Evolutionary conservation across 2,329 filamentous ascomycete genomes (phyloP).

Genomic region (Hirsutella thompsonii): DNA sequence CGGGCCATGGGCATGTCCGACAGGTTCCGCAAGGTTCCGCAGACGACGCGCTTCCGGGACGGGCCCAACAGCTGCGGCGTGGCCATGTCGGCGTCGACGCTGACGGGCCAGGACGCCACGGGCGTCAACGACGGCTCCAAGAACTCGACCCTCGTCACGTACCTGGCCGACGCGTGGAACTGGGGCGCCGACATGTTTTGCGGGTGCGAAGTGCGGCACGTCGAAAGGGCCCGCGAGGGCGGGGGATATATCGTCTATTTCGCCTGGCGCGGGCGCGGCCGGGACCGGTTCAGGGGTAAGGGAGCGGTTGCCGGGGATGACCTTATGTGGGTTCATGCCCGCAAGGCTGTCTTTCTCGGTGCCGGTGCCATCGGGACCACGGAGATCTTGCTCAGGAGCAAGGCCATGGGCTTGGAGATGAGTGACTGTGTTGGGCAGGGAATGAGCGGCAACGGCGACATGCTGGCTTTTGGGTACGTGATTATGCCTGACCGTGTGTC

Average conservation of each 20-base stretch:
- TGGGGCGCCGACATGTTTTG: conserved; percentile 63
- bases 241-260: conserved; percentile 53
- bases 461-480: conserved; percentile 46
- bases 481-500: no score
- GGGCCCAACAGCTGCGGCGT: conserved; percentile 52
- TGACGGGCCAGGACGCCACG: conserved; percentile 50
- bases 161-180: conserved; percentile 57
- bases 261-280: conserved; percentile 14
- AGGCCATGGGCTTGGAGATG: conserved; percentile 41
- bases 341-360: conserved; percentile 52
- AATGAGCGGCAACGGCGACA: conserved; percentile 56
- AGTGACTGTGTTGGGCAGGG: conserved; percentile 43
- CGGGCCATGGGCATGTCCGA: conserved; percentile 32
- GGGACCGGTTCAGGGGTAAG: conserved; percentile 42
- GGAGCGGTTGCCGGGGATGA: conserved; percentile 42
- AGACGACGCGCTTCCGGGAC: conserved; percentile 50
- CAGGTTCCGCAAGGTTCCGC: conserved; percentile 41
- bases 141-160: conserved; percentile 52
- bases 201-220: conserved; percentile 51
- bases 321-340: conserved; percentile 55
- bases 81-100: conserved; percentile 44
- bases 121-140: conserved; percentile 58
- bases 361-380: conserved; percentile 53
- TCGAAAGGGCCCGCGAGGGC: conserved; percentile 35
- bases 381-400: conserved; percentile 50